Base-by-base conservation (phyloP, 805 yeast genomes). In the Jamesozyma piceae region DNA sequence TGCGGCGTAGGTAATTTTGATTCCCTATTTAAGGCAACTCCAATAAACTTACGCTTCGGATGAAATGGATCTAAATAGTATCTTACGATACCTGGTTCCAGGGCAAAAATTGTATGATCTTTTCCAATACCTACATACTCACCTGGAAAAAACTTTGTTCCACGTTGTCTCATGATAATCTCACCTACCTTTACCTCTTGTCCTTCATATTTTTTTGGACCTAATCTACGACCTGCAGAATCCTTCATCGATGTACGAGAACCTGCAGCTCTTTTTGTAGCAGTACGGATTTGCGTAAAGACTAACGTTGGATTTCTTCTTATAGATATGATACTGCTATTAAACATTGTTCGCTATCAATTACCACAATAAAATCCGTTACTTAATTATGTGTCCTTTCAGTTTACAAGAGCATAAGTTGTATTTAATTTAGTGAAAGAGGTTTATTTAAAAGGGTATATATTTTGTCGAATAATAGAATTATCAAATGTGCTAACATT, bases 51-150 rank as follows among this genome's bases (percentile, higher is more conserved):
- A 59, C 97, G 78, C 60, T 78, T 77, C 35, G 97, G 97, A 58
- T 92, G 97, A 72, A 92, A 92, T 4, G 98, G 97, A 68, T 92
- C 96, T 47, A 81, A 67, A 64, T 92, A 92, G 65, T 77, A 92
- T 49, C 94, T 76, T 26, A 90, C 97, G 61, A 70, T 87, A 21
- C 98, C 98, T 2, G 96, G 95, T 59, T 92, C 97, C 29, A 71
- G 55, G 3, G 98, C 96, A 62, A 72, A 87, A 27, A 92, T 74
- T 2, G 98, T 90, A 63, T 89, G 97, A 62, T 92, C 97, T 55
- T 78, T 81, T 49, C 98, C 98, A 47, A 90, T 85, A 8, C 79
- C 80, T 10, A 78, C 83, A 53, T 92, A 89, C 51, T 84, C 94
- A 28, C 98, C 98, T 0, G 98, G 97, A 58, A 78, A 92, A 62